Evolutionary conservation across 164 flowering plant genomes (phyloP).

Genomic region (Saururus chinensis): DNA sequence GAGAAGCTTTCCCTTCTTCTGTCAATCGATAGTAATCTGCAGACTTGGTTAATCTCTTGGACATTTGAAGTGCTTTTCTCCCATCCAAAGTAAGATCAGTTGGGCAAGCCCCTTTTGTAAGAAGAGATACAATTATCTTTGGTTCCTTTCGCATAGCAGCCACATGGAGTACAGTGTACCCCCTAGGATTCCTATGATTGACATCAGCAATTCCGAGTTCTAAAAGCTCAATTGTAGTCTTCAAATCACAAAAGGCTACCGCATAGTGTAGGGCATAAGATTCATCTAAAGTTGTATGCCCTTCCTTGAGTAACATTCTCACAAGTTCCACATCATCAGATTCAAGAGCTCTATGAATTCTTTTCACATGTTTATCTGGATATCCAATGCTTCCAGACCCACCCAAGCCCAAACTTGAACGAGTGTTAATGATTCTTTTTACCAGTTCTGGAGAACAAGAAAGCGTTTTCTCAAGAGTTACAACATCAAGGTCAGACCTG

Average conservation of each 20-base stretch:
- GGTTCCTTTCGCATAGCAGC: conserved; percentile 88
- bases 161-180: conserved; percentile 72
- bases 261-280: conserved; percentile 92
- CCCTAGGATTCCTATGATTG: conserved; percentile 51
- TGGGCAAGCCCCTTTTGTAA: conserved; percentile 76
- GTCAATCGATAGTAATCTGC: conserved; percentile 36
- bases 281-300: conserved; percentile 61
- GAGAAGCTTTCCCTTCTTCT: conserved; percentile 60
- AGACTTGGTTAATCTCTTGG: conserved; percentile 64
- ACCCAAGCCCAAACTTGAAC: conserved; percentile 28
- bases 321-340: conserved; percentile 92
- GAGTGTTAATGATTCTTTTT: conserved; percentile 42
- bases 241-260: conserved; percentile 77
- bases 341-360: conserved; percentile 80
- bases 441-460: conserved; percentile 11
- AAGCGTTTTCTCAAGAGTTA: conserved; percentile 63
- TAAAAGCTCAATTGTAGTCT: conserved; percentile 68
- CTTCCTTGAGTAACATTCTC: conserved; percentile 71
- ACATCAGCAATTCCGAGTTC: conserved; percentile 85
- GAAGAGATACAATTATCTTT: conserved; percentile 70
- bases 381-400: conserved; percentile 23
- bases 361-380: conserved; percentile 74
- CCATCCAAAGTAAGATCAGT: conserved; percentile 68
- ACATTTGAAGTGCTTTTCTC: conserved; percentile 80
- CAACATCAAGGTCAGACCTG: conserved; percentile 54